These are phyloP conservation scores for Porphyrellus sp. DNA, from an alignment of 1,284 basidiomycete species.

Conservation along the genomic window DNA sequence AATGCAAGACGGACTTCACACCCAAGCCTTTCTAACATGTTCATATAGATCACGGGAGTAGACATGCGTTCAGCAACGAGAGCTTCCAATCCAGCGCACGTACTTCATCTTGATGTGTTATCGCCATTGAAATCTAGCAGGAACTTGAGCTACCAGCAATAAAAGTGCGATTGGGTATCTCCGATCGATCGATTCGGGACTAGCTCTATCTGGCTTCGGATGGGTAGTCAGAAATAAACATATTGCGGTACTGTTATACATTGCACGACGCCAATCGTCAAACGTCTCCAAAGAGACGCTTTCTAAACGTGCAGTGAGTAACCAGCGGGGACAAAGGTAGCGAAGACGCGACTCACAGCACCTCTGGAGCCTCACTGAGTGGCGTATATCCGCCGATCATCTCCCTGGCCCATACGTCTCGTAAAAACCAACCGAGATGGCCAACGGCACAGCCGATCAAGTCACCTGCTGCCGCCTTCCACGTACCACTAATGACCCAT, in stretches of 20 bases:
- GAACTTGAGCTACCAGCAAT: no score
- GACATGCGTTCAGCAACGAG: no score
- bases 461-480: constrained; percentile 82
- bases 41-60: no score
- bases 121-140: no score
- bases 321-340: neutral
- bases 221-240: neutral
- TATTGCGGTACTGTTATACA: constrained; percentile 12
- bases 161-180: no score
- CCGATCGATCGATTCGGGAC: neutral
- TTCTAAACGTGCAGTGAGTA: constrained; percentile 40
- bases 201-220: neutral
- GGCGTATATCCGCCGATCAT: constrained; percentile 75
- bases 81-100: no score
- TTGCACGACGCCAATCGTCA: constrained; percentile 20
- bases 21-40: no score
- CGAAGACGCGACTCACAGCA: constrained; percentile 60
- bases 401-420: constrained; percentile 94
- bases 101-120: no score
- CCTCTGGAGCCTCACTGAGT: constrained; percentile 74
- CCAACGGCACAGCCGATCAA: constrained; percentile 87
- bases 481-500: constrained; percentile 87
- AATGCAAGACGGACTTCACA: no score
- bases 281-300: constrained; percentile 62
- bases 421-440: constrained; percentile 89